Conservation (phyloP, 1,139 yeast genomes). For the Wickerhamomyces sp. region DNA sequence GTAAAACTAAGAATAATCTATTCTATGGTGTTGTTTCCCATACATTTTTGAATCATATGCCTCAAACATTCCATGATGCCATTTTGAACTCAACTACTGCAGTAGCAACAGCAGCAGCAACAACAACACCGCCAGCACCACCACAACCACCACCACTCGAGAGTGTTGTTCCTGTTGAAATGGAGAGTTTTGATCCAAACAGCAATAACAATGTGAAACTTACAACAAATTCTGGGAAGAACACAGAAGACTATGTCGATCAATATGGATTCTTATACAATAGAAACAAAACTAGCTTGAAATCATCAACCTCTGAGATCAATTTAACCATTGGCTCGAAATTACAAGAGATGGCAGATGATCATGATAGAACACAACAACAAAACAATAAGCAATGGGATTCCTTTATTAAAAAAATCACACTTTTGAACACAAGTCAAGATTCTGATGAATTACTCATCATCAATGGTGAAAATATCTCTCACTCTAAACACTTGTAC, state of each 20-base stretch:
- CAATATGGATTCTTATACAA: slow-evolving; percentile 45
- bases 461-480: slow-evolving; percentile 18
- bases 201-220: slow-evolving; percentile 30
- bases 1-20: slow-evolving; percentile 12
- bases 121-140: no score
- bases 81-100: slow-evolving; percentile 7
- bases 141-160: no score
- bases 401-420: slow-evolving; percentile 24
- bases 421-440: slow-evolving; percentile 10
- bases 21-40: slow-evolving; percentile 21
- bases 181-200: slow-evolving; percentile 37
- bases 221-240: slow-evolving; percentile 25
- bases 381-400: slow-evolving; percentile 35
- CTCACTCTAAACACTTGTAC: slow-evolving; percentile 22
- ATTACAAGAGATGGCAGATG: slow-evolving; percentile 31
- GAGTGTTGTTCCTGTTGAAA: slow-evolving; percentile 41
- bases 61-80: slow-evolving; percentile 20
- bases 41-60: slow-evolving; percentile 22
- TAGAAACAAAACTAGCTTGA: slow-evolving; percentile 6
- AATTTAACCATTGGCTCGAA: slow-evolving; percentile 16
- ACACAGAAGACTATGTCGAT: slow-evolving; percentile 35
- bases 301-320: slow-evolving; percentile 8
- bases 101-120: no score
- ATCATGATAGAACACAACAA: slow-evolving; percentile 31
- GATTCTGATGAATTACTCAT: slow-evolving; percentile 16